Evolutionary conservation across 805 yeast genomes (phyloP), one percentile per base, ranked within the genome.

Genomic region (Starmerella gropengiesseri): DNA sequence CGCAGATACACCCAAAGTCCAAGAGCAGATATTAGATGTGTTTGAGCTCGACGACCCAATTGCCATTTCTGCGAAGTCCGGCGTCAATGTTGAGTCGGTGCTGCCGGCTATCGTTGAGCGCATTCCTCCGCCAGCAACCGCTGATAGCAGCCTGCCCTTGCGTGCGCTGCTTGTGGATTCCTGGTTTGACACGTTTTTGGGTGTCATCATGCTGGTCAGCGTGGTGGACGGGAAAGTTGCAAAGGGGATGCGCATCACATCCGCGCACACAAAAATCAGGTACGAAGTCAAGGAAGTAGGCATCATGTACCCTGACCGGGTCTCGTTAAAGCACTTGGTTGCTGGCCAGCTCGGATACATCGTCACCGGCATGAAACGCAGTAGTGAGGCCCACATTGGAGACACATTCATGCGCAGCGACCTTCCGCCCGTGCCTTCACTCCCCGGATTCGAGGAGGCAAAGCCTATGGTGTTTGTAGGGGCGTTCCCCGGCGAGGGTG

Each of bases 391-490:
- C 0, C 71, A 77, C 55, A 78, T 86, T 44, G 98, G 98, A 26
- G 98, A 89, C 58, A 89, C 98, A 0, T 71, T 85, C 49, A 74
- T 75, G 70, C 53, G 52, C 2, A 51, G 52, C 13, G 81, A 80
- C 4, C 57, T 61, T 18, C 70, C 68, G 26, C 45, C 43, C 3
- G 77, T 81, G 2, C 83, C 78, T 49, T 79, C 95, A 1, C 67
- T 89, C 20, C 95, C 93, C 1, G 97, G 97, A 1, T 91, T 89
- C 60, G 96, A 87, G 61, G 95, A 85, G 55, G 87, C 94, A 1
- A 87, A 91, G 60, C 95, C 97, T 1, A 91, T 91, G 97, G 97
- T 89, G 7, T 91, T 89, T 60, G 93, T 89, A 37, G 97, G 97
- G 12, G 98, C 97, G 0, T 89, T 85, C 54, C 97, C 98, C 0